Evolutionary conservation across 1,284 basidiomycete species (phyloP).

Genomic region (Trametes versicolor): DNA sequence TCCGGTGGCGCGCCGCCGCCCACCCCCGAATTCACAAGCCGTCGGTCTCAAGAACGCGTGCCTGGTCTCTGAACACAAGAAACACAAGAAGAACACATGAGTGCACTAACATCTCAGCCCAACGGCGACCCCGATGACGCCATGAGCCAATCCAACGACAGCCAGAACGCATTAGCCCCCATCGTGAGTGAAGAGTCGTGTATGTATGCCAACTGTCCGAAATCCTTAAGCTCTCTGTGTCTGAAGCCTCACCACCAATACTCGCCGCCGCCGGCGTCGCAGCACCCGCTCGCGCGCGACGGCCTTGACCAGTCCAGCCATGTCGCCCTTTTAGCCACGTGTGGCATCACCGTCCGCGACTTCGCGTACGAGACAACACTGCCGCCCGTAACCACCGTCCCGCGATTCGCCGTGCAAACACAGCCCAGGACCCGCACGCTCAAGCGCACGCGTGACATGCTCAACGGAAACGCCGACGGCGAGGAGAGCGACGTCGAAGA

Average conservation of each 20-base stretch:
- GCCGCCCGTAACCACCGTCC: slow-evolving; percentile 63
- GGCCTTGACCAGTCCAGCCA: slow-evolving; percentile 15
- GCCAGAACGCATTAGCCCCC: slow-evolving; percentile 6
- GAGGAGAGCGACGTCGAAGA: slow-evolving; percentile 40
- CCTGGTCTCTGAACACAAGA: slow-evolving; percentile 16
- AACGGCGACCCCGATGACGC: neutral
- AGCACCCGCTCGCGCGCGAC: slow-evolving; percentile 24
- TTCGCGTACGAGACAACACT: slow-evolving; percentile 74
- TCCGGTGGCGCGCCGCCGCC: slow-evolving; percentile 25
- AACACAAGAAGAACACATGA: slow-evolving; percentile 17
- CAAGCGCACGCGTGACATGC: slow-evolving; percentile 48
- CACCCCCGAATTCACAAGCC: neutral
- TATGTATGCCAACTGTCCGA: slow-evolving; percentile 1
- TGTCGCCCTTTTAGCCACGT: slow-evolving; percentile 44
- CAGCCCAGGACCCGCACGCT: slow-evolving; percentile 52
- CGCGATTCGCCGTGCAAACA: slow-evolving; percentile 53
- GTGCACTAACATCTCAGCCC: slow-evolving; percentile 24
- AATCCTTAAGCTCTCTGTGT: slow-evolving; percentile 18
- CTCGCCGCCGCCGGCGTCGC: slow-evolving; percentile 21
- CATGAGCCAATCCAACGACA: slow-evolving; percentile 16
- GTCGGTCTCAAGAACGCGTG: slow-evolving; percentile 16
- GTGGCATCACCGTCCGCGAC: slow-evolving; percentile 75
- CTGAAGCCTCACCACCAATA: slow-evolving; percentile 16
- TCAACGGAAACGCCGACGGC: slow-evolving; percentile 38
- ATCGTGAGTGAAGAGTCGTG: slow-evolving; percentile 28